phyloP scores from a whole-genome alignment of 192 early-diverging fungal genomes.

The Coemansia biformis region DNA sequence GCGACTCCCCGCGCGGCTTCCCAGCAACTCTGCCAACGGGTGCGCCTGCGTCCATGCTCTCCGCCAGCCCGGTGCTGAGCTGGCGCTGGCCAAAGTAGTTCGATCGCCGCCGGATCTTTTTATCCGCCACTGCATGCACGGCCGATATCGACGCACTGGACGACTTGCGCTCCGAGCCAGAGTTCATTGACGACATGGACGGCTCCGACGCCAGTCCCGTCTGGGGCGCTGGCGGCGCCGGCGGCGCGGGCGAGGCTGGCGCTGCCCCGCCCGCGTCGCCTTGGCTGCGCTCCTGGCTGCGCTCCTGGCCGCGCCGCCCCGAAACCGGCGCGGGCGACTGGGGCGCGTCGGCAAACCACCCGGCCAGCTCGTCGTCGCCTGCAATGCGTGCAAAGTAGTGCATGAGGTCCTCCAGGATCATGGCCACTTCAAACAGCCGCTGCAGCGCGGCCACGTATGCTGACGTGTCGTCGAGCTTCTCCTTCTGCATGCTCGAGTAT shows the following conservation, averaged over 20 bases:
- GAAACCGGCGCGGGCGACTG: constrained; percentile 37
- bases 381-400: constrained; percentile 49
- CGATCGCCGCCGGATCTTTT: constrained; percentile 40
- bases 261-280: no score
- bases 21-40: constrained; percentile 4
- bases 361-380: constrained; percentile 39
- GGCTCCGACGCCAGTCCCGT: constrained; percentile 30
- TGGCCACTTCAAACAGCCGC: constrained; percentile 40
- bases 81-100: constrained; percentile 50
- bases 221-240: constrained; percentile 7
- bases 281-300: no score
- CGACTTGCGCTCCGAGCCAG: constrained; percentile 28
- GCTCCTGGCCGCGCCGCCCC: constrained; percentile 19
- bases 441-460: constrained; percentile 40
- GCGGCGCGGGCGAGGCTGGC: constrained; percentile 1
- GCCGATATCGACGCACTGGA: constrained; percentile 39
- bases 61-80: constrained; percentile 14
- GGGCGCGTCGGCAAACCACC: constrained; percentile 44
- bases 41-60: constrained; percentile 5
- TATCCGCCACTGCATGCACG: constrained; percentile 16
- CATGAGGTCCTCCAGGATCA: constrained; percentile 34
- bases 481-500: constrained; percentile 51
- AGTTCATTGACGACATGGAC: constrained; percentile 28
- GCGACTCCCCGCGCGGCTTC: constrained; percentile 38
- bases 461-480: constrained; percentile 47